Base-by-base conservation (phyloP, 768 basidiomycete genomes). In the Kwoniella sp. region DNA sequence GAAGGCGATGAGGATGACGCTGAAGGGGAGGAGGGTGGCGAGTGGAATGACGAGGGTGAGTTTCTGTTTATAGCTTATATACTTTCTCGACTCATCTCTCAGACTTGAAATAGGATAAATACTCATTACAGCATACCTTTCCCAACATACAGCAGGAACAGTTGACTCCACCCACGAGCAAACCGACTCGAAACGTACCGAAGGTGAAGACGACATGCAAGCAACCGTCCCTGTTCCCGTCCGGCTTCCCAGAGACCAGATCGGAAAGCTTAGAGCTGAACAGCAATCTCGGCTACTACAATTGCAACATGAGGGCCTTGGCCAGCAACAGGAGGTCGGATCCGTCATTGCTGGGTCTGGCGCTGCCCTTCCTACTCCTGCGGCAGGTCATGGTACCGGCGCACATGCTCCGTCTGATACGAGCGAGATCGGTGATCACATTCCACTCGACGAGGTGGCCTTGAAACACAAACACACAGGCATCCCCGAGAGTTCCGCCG, bases 21-120 rank as follows among this genome's bases (percentile, higher is more conserved):
- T 40, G 49, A 56, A n/a, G 36, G 33, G 7, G 56, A 64, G 37
- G 56, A 58, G 21, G 50, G 51, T 27, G 56, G 27, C 33, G 48
- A 50, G 19, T 64, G 55, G 63, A 58, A 44, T 21, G 63, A 64
- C n/a, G 63, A 52, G 26, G 56, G 63, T 58, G 56, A 64, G 56
- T 56, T 27, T n/a, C 25, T 46, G n/a, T 22, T 24, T 21, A 37
- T 26, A n/a, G 21, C 21, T 10, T 37, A 21, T 40, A 24, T 4
- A 21, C 26, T 9, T 15, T 1, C 24, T 21, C 25, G 50, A 33
- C 7, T 6, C 33, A 33, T 33, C 7, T 13, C 33, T 33, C 33
- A n/a, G n/a, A n/a, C n/a, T n/a, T n/a, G n/a, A n/a, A n/a, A n/a
- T n/a, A n/a, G n/a, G n/a, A n/a, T n/a, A n/a, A n/a, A n/a, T n/a